Evolutionary conservation across 306 rosid genomes (phyloP), one percentile per base, ranked within the genome.

Genomic region (Dalbergia oliveri): DNA sequence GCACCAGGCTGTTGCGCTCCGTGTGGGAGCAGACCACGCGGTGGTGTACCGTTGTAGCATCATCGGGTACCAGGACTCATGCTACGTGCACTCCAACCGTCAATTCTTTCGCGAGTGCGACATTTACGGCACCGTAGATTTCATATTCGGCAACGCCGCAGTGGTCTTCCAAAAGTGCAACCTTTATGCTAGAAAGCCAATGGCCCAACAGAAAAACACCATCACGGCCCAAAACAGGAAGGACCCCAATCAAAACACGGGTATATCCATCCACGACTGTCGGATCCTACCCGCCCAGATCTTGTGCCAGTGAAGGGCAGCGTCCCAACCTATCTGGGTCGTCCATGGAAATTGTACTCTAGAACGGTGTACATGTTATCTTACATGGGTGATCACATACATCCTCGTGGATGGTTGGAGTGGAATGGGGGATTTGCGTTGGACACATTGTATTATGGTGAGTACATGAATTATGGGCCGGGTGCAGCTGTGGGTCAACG

Each of bases 1-100:
- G 74, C 97, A 92, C 84, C 99, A 94, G 61, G 99, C 99, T 0
- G 99, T 94, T 15, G 99, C 99, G 0, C 97, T 94, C n/a, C 94
- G 99, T 0, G 79, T 94, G 1, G 92, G 99, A 1, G 92, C 99
- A 0, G 99, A 94, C 77, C 99, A 94, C 9, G 92, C 90, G 2
- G 99, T 93, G 77, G 88, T 94, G 21, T 93, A 84, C 69, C 89
- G 75, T 0, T 94, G 97, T 84, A 72, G 64, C 84, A 41, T 93
- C 9, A 1, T 72, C 0, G 99, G 99, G 1, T 88, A 91, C 62
- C 99, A 94, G 76, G 99, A 94, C 79, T 63, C 97, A 0, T 86
- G 92, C 51, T 94, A 94, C 15, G 99, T 94, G 0, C 99, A 94
- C 80, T 94, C 99, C 8, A 94, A 94, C 41, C 97, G 99, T 4